Evolutionary conservation across 805 yeast species (phyloP).

Genomic region (Diddensiella caesifluorescens): DNA sequence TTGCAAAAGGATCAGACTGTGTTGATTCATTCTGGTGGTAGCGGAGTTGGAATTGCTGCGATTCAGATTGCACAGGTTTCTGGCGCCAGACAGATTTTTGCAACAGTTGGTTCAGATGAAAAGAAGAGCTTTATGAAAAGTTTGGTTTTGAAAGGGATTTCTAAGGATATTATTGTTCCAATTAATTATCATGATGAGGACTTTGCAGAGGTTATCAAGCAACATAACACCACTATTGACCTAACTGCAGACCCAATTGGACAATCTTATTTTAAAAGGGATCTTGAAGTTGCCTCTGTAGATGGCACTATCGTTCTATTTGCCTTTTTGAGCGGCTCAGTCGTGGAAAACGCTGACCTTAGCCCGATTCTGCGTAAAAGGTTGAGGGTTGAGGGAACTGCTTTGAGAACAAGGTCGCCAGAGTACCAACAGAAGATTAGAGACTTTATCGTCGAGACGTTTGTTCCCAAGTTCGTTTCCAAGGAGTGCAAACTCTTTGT

Average conservation of each 20-base stretch:
- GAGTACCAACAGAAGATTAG: constrained; percentile 24
- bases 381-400: constrained; percentile 27
- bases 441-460: constrained; percentile 24
- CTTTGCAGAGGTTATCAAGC: constrained; percentile 21
- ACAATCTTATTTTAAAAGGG: constrained; percentile 20
- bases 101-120: constrained; percentile 30
- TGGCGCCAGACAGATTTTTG: constrained; percentile 33
- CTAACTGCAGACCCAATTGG: constrained; percentile 33
- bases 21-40: constrained; percentile 34
- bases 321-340: constrained; percentile 25
- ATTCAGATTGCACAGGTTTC: constrained; percentile 35
- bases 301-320: constrained; percentile 30
- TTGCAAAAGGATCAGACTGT: constrained; percentile 28
- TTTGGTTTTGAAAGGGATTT: constrained; percentile 20
- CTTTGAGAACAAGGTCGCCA: constrained; percentile 27
- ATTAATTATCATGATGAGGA: constrained; percentile 27
- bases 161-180: constrained; percentile 25
- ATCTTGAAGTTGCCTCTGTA: constrained; percentile 23
- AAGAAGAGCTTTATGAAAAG: constrained; percentile 24
- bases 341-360: constrained; percentile 20
- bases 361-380: constrained; percentile 26
- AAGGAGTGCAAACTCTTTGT: constrained; percentile 25
- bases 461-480: constrained; percentile 24
- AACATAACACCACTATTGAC: constrained; percentile 28
- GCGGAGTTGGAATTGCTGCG: constrained; percentile 33